Base-by-base conservation (phyloP, 169 alveolate species). In the Cryptosporidium sp. region DNA sequence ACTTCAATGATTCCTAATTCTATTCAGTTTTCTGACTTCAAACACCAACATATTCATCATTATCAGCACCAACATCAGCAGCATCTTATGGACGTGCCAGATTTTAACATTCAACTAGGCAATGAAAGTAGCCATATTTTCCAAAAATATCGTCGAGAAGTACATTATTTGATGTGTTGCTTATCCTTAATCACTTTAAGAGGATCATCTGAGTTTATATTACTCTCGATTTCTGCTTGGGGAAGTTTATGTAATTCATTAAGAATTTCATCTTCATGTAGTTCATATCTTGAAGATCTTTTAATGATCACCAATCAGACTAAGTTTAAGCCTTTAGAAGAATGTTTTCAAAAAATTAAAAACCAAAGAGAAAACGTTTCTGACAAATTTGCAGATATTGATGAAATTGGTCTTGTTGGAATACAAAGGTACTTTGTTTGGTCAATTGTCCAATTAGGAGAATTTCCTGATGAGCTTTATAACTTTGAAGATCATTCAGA, bases 371-470 rank as follows among this genome's bases (percentile, higher is more conserved):
- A 60, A 12, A 26, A n/a, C 1, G n/a, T 23, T 6, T 44, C 44
- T 33, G 8, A 12, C 0, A 29, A n/a, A 14, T n/a, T 14, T 9
- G 67, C 56, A 35, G 75, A 62, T 42, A 48, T 62, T 31, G 65
- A 37, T 18, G 75, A 65, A 14, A 44, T 62, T 29, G 89, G 89
- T 10, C 51, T 80, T 16, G 44, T 80, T 42, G 56, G 70, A 3
- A 80, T 65, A 7, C 35, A 35, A 48, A 80, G 89, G 14, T 62
- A 62, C 56, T 60, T 80, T 62, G 65, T 80, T 3, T 80, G 89
- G 89, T 80, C 89, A 3, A 70, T 65, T 2, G 89, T 80, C 8
- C 42, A 61, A 14, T 35, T 80, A n/a, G 89, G 89, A 14, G 75
- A 80, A 29, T 62, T 26, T n/a, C 89, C 89, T 2, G 39, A 23